A percentile compares a stretch with the other conserved stretches of the same genome.
phyloP scores from a whole-genome alignment of 1,284 basidiomycete species.

The Trichosporon coremiiforme region DNA sequence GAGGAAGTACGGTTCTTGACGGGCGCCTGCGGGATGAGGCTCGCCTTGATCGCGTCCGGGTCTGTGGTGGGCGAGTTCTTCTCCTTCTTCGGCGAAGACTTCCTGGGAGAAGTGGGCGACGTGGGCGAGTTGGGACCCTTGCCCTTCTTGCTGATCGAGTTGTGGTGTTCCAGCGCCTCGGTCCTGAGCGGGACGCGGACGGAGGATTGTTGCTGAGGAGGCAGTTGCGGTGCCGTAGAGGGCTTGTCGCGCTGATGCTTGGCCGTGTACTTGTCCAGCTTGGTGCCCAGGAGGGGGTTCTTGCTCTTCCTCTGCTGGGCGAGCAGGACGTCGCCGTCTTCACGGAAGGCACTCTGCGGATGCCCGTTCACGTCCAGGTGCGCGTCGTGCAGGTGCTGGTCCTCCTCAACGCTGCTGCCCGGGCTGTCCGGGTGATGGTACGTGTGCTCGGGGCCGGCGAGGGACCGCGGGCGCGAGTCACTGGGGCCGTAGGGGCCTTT shows the following conservation, averaged over 20 bases:
- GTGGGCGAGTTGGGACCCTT: too few relatives aligned
- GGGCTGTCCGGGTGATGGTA: background rate
- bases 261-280: background rate
- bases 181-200: background rate
- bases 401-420: background rate
- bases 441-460: background rate
- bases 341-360: background rate
- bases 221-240: background rate
- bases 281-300: background rate
- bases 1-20: background rate
- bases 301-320: background rate
- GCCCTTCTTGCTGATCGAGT: constrained; percentile 1
- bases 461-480: background rate
- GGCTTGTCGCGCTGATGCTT: constrained; percentile 12
- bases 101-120: background rate
- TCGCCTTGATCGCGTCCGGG: background rate
- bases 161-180: constrained; percentile 4
- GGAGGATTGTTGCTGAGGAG: background rate
- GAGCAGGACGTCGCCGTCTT: background rate
- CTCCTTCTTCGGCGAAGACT: background rate
- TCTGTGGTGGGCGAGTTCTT: background rate
- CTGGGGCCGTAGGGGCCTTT: too few relatives aligned
- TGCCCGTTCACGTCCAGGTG: constrained; percentile 11
- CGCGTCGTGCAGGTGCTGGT: constrained; percentile 11
- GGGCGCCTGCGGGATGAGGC: background rate